These are phyloP conservation scores for Leccinum barrowsii DNA, from an alignment of 768 basidiomycete species.

Conservation along the genomic window DNA sequence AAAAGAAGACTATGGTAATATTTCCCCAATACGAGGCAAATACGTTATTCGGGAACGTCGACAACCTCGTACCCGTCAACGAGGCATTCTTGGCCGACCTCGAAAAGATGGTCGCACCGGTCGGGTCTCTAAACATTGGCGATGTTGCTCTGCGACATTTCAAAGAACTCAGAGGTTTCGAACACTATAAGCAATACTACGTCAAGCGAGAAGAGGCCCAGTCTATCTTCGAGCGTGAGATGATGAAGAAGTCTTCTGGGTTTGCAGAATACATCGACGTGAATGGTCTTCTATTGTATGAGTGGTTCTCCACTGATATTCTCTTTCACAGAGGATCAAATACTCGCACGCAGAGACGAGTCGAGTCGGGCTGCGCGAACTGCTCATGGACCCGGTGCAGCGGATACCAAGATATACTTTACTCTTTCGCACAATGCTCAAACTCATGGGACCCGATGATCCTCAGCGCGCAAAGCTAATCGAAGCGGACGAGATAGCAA, in stretches of 20 bases:
- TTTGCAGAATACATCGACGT: conserved; percentile 90
- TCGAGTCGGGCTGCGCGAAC: conserved; percentile 83
- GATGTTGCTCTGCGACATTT: conserved; percentile 87
- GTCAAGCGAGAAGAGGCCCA: conserved; percentile 93
- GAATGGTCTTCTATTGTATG: conserved; percentile 30
- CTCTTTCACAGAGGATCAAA: conserved; percentile 65
- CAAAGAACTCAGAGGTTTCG: conserved; percentile 78
- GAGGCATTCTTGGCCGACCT: conserved; percentile 81
- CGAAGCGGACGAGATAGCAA: conserved; percentile 85
- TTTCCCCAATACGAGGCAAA: conserved; percentile 89
- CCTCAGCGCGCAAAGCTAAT: conserved; percentile 72
- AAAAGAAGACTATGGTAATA: conserved; percentile 80
- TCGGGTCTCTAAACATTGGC: conserved; percentile 60
- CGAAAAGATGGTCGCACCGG: conserved; percentile 70
- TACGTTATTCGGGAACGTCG: conserved; percentile 91
- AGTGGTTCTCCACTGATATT: conserved; percentile 8
- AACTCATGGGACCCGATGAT: conserved; percentile 78
- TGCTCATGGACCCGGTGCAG: conserved; percentile 95
- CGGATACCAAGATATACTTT: conserved; percentile 93
- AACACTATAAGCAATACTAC: conserved; percentile 89
- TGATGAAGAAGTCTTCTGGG: conserved; percentile 72
- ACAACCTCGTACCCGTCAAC: conserved; percentile 85
- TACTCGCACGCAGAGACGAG: conserved; percentile 73
- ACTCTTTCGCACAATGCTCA: conserved; percentile 88
- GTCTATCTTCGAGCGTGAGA: conserved; percentile 78